A percentile compares a stretch with the other conserved stretches of the same genome.
Evolutionary conservation across 179 eudicot genomes (phyloP).

Genomic region (Silene noctiflora): DNA sequence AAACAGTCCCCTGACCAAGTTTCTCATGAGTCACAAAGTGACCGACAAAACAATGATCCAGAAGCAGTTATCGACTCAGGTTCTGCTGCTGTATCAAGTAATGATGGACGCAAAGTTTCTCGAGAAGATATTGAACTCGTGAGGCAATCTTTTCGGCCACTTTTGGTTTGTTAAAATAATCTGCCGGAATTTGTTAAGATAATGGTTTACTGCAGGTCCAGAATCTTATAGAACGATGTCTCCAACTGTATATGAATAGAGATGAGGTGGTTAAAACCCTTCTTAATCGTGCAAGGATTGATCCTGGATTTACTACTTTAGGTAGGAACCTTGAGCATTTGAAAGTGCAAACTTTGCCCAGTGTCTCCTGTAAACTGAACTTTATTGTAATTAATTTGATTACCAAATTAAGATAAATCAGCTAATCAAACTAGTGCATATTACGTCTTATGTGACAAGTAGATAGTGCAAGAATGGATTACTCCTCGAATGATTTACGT

Average conservation of each 20-base stretch:
- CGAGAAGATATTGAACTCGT: constrained; percentile 99
- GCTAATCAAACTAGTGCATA: not conserved
- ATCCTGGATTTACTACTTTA: constrained; percentile 94
- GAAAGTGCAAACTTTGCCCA: constrained; percentile 10
- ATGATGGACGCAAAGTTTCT: constrained; percentile 81
- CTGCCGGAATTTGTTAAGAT: constrained; percentile 6
- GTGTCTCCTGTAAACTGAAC: not conserved
- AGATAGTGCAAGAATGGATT: not conserved
- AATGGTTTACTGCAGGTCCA: constrained; percentile 68
- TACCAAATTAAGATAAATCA: not conserved
- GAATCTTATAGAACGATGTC: constrained; percentile 91
- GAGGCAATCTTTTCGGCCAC: constrained; percentile 29
- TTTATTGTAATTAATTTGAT: constrained; percentile 5
- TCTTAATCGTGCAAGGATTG: constrained; percentile 88
- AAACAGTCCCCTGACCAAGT: constrained; percentile 45
- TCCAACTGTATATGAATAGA: constrained; percentile 94
- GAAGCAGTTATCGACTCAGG: constrained; percentile 79
- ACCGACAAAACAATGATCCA: constrained; percentile 40
- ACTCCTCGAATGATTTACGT: not conserved
- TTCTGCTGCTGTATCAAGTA: constrained; percentile 77
- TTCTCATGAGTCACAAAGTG: constrained; percentile 63
- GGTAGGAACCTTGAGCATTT: constrained; percentile 43
- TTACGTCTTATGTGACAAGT: not conserved
- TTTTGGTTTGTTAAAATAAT: not conserved
- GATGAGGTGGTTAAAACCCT: constrained; percentile 99